Evolutionary conservation across 129 eudicot species (phyloP).

Genomic region (Flaveria robusta): DNA sequence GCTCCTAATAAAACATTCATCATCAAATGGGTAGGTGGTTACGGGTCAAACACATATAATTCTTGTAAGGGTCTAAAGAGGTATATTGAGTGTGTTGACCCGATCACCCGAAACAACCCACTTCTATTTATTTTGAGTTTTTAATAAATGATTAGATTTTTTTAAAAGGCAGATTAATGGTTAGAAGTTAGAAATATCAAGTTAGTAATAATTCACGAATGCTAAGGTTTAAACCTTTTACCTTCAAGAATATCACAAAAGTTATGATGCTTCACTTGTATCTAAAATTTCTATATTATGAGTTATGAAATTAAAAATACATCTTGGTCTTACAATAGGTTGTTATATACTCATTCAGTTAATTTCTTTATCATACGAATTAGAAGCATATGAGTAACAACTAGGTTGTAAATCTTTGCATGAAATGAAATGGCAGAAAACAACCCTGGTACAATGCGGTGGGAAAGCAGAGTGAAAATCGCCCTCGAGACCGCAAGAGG

Average conservation of each 20-base stretch:
- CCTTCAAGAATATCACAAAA: no score
- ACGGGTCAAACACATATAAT: background rate
- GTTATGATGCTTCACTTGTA: no score
- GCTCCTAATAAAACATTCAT: background rate
- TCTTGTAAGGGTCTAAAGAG: background rate
- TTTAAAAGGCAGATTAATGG: no score
- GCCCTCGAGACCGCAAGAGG: constrained; percentile 71
- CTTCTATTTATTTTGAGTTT: background rate
- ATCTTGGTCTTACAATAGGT: background rate
- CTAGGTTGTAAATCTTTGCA: background rate
- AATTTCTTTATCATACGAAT: background rate
- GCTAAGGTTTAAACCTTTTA: no score
- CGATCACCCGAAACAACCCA: background rate
- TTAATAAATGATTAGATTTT: background rate
- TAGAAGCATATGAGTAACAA: background rate
- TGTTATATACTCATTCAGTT: no score
- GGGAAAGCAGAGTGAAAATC: constrained; percentile 66
- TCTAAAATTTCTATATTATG: background rate
- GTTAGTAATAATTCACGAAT: no score
- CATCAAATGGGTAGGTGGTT: background rate
- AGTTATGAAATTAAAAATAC: background rate
- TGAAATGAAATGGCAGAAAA: constrained; percentile 48
- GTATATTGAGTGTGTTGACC: background rate
- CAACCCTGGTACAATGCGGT: constrained; percentile 49
- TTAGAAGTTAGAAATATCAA: no score